These are phyloP conservation scores for Neurospora terricola DNA, from an alignment of 495 filamentous ascomycete genomes.

Conservation along the genomic window DNA sequence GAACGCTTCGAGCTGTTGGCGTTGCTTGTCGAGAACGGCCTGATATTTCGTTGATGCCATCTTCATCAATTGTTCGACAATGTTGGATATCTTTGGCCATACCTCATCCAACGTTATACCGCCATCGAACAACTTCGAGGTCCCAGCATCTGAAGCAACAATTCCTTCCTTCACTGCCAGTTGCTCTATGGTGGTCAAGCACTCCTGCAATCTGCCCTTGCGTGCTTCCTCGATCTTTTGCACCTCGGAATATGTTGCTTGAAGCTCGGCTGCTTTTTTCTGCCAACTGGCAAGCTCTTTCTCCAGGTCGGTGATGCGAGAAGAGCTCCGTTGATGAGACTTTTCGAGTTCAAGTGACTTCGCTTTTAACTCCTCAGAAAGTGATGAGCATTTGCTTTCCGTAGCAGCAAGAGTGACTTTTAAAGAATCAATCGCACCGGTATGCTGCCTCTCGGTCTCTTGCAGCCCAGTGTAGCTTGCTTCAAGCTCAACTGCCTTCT, in stretches of 20 bases:
- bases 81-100: background rate
- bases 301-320: background rate
- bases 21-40: background rate
- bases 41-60: background rate
- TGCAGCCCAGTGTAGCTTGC: background rate
- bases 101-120: background rate
- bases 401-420: background rate
- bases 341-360: background rate
- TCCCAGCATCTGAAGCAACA: background rate
- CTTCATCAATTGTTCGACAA: background rate
- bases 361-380: background rate
- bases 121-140: background rate
- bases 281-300: background rate
- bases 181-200: background rate
- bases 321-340: background rate
- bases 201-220: background rate
- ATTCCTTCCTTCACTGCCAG: background rate
- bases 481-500: slow-evolving; percentile 1
- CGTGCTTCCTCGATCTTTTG: background rate
- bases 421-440: background rate
- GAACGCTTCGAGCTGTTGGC: background rate
- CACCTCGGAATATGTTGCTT: background rate
- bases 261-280: background rate
- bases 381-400: background rate
- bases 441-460: background rate